Evolutionary conservation across 805 yeast genomes (phyloP).

Genomic region (Cyberlindnera samutprakarnensis): DNA sequence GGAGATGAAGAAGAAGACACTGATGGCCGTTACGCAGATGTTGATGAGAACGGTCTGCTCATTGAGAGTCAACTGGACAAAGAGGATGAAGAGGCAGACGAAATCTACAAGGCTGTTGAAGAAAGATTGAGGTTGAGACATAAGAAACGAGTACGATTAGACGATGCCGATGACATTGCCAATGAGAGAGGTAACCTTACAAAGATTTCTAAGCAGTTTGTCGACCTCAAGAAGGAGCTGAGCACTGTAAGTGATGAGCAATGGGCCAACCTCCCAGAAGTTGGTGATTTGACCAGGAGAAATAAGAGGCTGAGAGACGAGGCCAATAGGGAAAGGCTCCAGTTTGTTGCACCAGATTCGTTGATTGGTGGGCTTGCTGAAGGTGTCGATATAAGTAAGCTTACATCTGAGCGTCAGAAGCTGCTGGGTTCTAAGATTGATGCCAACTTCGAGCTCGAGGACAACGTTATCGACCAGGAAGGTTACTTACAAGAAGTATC

Average conservation of each 20-base stretch:
- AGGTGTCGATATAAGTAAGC: slow-evolving; percentile 37
- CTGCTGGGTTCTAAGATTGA: slow-evolving; percentile 51
- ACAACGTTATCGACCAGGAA: slow-evolving; percentile 14
- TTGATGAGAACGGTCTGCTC: slow-evolving; percentile 24
- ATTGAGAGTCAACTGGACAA: slow-evolving; percentile 27
- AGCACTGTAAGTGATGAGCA: slow-evolving; percentile 54
- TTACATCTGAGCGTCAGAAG: slow-evolving; percentile 58
- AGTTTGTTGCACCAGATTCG: slow-evolving; percentile 79
- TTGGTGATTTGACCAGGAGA: slow-evolving; percentile 74
- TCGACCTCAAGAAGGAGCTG: slow-evolving; percentile 60
- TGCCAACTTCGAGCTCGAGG: slow-evolving; percentile 18
- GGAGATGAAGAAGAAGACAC: slow-evolving; percentile 19
- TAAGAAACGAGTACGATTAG: slow-evolving; percentile 14
- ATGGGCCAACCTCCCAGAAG: slow-evolving; percentile 83
- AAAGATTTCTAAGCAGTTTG: slow-evolving; percentile 46
- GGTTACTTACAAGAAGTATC: slow-evolving; percentile 34
- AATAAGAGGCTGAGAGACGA: slow-evolving; percentile 66
- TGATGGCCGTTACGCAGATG: slow-evolving; percentile 15
- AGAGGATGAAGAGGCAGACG: slow-evolving; percentile 76
- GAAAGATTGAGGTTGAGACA: slow-evolving; percentile 31
- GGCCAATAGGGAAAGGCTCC: slow-evolving; percentile 55
- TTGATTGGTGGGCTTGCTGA: slow-evolving; percentile 35
- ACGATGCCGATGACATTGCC: slow-evolving; percentile 24
- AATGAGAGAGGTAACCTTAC: slow-evolving; percentile 11
- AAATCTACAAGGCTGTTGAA: slow-evolving; percentile 62